Base-by-base conservation (phyloP, 2,329 filamentous ascomycete genomes). In the Lachnellula subtilissima region DNA sequence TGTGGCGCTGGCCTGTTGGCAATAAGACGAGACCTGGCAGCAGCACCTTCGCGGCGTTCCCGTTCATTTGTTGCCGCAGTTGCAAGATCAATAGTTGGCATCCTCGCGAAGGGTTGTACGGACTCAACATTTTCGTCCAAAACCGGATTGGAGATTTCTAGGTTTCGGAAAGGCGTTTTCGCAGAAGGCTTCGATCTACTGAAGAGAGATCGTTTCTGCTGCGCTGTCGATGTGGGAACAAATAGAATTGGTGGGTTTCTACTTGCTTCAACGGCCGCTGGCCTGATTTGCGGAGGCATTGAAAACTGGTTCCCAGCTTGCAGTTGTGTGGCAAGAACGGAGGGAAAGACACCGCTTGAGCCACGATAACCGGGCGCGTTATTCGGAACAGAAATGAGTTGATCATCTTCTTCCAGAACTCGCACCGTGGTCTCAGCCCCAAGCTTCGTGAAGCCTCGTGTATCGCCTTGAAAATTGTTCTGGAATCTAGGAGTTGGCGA, bases 41-140 rank as follows among this genome's bases (percentile, higher is more conserved):
- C 53, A 15, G 61, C 63, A 35, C 42, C 64, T 45, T 66, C 61
- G 39, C 69, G 62, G 25, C 69, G 59, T 48, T 65, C 60, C 7
- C 66, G 60, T 49, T 71, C 69, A 45, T 67, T 69, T 15, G 47
- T 54, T 50, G 63, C 61, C 2, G 68, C 69, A 12, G 65, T 67
- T 23, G 62, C 60, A 40, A 71, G 61, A 55, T 70, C 69, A 23
- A 70, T 65, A 1, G 69, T 70, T 28, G 59, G 61, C n/a, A 71
- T 67, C 54, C 59, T 61, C 12, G 65, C 55, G 46, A 68, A 68
- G 11, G 62, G 60, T 28, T 63, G 58, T 12, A 58, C 23, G 14
- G 59, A 52, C 3, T 62, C 48, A 32, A 59, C 49, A 4, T 39
- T 45, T 39, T 54, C 53, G 5, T 56, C 40, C 39, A 56, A 52